Evolutionary conservation across 75 land plant genomes (phyloP).

Genomic region (Cryptomeria japonica): DNA sequence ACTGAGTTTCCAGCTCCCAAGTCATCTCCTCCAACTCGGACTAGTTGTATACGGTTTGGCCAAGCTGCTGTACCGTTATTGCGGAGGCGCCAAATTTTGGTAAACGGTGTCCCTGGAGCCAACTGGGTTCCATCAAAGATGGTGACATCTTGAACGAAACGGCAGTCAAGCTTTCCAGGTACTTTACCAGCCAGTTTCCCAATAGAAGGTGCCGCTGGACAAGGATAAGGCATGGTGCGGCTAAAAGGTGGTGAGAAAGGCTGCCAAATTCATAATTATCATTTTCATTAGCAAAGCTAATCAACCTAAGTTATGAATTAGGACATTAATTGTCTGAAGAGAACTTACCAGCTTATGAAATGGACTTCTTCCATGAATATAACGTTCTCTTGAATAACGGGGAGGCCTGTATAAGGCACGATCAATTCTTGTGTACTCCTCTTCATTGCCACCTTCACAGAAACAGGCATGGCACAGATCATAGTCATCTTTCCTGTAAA

Average conservation of each 20-base stretch:
- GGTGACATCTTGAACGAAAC: slow-evolving; percentile 81
- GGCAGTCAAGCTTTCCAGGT: slow-evolving; percentile 63
- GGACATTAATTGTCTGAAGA: not conserved
- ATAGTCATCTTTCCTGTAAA: slow-evolving; percentile 77
- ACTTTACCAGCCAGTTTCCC: slow-evolving; percentile 16
- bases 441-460: slow-evolving; percentile 47
- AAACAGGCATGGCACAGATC: slow-evolving; percentile 87
- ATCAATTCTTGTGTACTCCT: slow-evolving; percentile 71
- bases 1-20: slow-evolving; percentile 43
- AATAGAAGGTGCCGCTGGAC: slow-evolving; percentile 14
- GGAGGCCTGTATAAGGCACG: slow-evolving; percentile 33
- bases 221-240: not conserved
- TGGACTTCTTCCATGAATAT: slow-evolving; percentile 10
- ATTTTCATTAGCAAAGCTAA: not conserved
- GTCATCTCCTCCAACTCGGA: slow-evolving; percentile 82
- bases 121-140: slow-evolving; percentile 78
- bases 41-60: slow-evolving; percentile 65
- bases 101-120: slow-evolving; percentile 69
- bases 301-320: not conserved
- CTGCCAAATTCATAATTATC: not conserved
- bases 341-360: slow-evolving; percentile 4
- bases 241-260: not conserved
- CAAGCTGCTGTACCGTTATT: slow-evolving; percentile 70
- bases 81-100: slow-evolving; percentile 89
- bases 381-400: slow-evolving; percentile 8